A percentile compares a stretch with the other conserved stretches of the same genome.
phyloP scores from a whole-genome alignment of 352 stramenopile species.

The Phytophthora brassicae region DNA sequence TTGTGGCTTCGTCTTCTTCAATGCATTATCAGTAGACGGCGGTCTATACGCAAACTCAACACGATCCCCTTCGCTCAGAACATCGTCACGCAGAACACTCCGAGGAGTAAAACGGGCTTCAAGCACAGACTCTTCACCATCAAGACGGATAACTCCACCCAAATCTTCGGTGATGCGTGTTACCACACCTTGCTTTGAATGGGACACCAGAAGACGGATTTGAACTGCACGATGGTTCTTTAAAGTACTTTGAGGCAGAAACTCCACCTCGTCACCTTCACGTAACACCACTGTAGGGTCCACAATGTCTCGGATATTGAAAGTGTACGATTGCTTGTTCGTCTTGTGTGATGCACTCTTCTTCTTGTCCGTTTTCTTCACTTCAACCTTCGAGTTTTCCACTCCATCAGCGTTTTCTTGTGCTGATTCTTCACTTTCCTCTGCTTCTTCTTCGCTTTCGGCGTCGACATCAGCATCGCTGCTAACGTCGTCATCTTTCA shows the following conservation, averaged over 20 bases:
- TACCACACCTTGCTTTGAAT: slow-evolving; percentile 65
- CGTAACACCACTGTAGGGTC: slow-evolving; percentile 59
- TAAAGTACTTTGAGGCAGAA: slow-evolving; percentile 41
- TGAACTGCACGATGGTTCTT: slow-evolving; percentile 60
- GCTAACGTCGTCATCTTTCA: slow-evolving; percentile 22
- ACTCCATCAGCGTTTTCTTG: slow-evolving; percentile 16
- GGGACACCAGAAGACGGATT: slow-evolving; percentile 54
- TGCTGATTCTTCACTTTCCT: slow-evolving; percentile 19
- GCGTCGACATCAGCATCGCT: slow-evolving; percentile 30
- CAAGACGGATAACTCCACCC: slow-evolving; percentile 59
- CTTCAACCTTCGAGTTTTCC: slow-evolving; percentile 1
- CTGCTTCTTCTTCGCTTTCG: slow-evolving; percentile 24
- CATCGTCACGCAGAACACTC: slow-evolving; percentile 60
- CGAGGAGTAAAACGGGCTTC: slow-evolving; percentile 51
- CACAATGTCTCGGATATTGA: slow-evolving; percentile 68
- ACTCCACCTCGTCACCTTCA: slow-evolving; percentile 75
- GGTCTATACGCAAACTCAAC: slow-evolving; percentile 65
- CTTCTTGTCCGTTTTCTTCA: slow-evolving; percentile 31
- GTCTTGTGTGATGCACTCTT: slow-evolving; percentile 20
- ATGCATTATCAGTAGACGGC: slow-evolving; percentile 25
- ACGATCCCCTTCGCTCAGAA: slow-evolving; percentile 64
- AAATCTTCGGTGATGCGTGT: slow-evolving; percentile 46
- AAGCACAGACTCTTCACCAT: slow-evolving; percentile 32
- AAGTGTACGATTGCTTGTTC: slow-evolving; percentile 40
- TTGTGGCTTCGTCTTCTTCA: slow-evolving; percentile 8